A percentile compares a stretch with the other conserved stretches of the same genome.
phyloP scores from a whole-genome alignment of 2,329 filamentous ascomycete species.

The Colletotrichum horii region DNA sequence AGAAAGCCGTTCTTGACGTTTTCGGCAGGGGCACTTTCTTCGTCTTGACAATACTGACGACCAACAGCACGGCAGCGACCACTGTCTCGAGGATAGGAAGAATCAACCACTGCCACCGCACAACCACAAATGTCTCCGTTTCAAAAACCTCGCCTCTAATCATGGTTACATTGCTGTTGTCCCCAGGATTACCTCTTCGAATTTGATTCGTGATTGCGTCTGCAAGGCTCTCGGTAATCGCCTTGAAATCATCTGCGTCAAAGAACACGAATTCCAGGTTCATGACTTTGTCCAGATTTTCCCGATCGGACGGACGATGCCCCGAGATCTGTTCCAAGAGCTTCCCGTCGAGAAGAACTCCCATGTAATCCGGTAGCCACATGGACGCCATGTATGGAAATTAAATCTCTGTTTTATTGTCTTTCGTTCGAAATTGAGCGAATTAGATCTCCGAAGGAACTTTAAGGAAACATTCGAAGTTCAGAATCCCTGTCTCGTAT shows the following conservation, averaged over 20 bases:
- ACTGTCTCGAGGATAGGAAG: slow-evolving; percentile 26
- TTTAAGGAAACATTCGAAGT: not conserved
- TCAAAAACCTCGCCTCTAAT: slow-evolving; percentile 24
- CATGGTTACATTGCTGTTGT: slow-evolving; percentile 15
- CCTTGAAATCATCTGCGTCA: slow-evolving; percentile 1
- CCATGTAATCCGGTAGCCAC: not conserved
- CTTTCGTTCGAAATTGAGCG: not conserved
- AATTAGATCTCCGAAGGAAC: not conserved
- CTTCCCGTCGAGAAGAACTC: not conserved
- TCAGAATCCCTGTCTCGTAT: not conserved
- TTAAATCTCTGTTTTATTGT: not conserved
- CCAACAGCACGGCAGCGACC: slow-evolving; percentile 27
- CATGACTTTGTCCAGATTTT: not conserved
- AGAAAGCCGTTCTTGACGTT: not conserved
- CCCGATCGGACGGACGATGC: not conserved
- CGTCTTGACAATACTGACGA: not conserved
- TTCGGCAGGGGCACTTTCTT: not conserved
- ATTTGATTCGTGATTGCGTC: slow-evolving; percentile 22
- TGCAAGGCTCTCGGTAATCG: slow-evolving; percentile 15
- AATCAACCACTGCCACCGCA: slow-evolving; percentile 35
- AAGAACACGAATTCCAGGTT: not conserved
- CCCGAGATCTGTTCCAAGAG: not conserved
- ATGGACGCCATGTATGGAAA: not conserved
- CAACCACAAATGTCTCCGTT: slow-evolving; percentile 30
- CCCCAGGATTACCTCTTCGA: slow-evolving; percentile 9